phyloP scores from a whole-genome alignment of 2,329 filamentous ascomycete genomes.

The Phaeosphaeriaceae sp. region DNA sequence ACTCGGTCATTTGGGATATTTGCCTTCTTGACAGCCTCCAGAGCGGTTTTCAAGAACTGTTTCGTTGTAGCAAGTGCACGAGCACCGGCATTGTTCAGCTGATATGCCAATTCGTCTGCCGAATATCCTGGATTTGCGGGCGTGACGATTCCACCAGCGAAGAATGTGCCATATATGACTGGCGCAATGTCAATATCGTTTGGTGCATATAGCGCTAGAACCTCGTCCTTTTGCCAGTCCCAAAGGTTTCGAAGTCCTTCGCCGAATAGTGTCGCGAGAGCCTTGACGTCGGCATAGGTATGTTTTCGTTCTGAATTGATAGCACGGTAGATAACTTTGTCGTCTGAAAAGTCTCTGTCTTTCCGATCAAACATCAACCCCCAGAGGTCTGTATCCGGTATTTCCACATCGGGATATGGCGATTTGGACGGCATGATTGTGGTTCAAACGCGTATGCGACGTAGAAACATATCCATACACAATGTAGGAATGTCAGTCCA shows the following conservation, averaged over 20 bases:
- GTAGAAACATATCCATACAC: not conserved
- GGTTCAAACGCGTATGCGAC: not conserved
- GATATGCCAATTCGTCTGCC: conserved; percentile 79
- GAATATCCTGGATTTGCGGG: conserved; percentile 90
- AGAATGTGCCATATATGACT: conserved; percentile 77
- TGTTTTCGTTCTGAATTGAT: conserved; percentile 54
- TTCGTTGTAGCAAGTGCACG: conserved; percentile 77
- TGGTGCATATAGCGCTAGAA: conserved; percentile 79
- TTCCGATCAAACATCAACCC: conserved; percentile 30
- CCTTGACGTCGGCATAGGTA: conserved; percentile 71
- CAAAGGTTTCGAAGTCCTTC: conserved; percentile 75
- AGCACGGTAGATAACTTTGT: conserved; percentile 34
- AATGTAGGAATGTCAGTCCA: not conserved
- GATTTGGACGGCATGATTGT: conserved; percentile 26
- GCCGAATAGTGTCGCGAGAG: conserved; percentile 74
- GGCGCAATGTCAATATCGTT: conserved; percentile 84
- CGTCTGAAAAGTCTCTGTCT: conserved; percentile 27
- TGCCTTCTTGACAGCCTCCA: conserved; percentile 71
- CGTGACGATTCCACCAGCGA: conserved; percentile 79
- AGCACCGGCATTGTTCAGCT: conserved; percentile 78
- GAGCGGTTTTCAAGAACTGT: conserved; percentile 67
- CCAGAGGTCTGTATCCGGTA: conserved; percentile 31
- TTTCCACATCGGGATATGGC: conserved; percentile 29
- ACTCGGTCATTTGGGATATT: conserved; percentile 75
- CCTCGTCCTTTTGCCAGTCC: conserved; percentile 82